A percentile compares a stretch with the other conserved stretches of the same genome.
Conservation (phyloP, 108 stramenopile species). For the Skeletonema costatum region DNA sequence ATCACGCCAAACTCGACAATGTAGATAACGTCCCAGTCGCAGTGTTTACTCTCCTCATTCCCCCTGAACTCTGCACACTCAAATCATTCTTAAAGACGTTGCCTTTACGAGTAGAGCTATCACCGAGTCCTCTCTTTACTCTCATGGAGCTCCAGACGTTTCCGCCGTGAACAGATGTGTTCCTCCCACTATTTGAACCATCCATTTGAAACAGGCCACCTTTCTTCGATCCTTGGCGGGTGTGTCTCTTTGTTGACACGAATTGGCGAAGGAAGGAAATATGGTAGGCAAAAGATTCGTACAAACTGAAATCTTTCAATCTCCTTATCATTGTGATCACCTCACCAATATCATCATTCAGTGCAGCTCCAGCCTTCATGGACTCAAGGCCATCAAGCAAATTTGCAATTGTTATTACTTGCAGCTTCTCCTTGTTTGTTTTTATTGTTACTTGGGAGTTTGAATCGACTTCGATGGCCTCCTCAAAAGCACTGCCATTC, state of each 20-base stretch:
- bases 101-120: not conserved
- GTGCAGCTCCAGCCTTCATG: not conserved
- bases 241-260: constrained; percentile 9
- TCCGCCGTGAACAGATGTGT: constrained; percentile 32
- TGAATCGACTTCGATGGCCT: constrained; percentile 37
- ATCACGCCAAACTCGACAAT: not conserved
- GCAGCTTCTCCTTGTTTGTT: constrained; percentile 17
- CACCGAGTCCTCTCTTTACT: constrained; percentile 10
- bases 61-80: not conserved
- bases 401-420: constrained; percentile 24
- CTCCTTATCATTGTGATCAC: constrained; percentile 49
- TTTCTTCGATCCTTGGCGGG: not conserved
- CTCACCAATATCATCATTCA: not conserved
- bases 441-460: constrained; percentile 8
- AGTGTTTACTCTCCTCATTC: constrained; percentile 22
- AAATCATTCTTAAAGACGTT: not conserved
- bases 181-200: not conserved
- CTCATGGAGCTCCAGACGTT: constrained; percentile 45
- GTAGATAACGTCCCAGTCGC: constrained; percentile 25
- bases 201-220: not conserved
- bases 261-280: constrained; percentile 67
- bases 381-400: constrained; percentile 13
- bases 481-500: constrained; percentile 14
- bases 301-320: constrained; percentile 48
- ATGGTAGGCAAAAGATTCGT: constrained; percentile 76